These are phyloP conservation scores for Rickenella mellea DNA, from an alignment of 768 basidiomycete genomes.

Conservation along the genomic window DNA sequence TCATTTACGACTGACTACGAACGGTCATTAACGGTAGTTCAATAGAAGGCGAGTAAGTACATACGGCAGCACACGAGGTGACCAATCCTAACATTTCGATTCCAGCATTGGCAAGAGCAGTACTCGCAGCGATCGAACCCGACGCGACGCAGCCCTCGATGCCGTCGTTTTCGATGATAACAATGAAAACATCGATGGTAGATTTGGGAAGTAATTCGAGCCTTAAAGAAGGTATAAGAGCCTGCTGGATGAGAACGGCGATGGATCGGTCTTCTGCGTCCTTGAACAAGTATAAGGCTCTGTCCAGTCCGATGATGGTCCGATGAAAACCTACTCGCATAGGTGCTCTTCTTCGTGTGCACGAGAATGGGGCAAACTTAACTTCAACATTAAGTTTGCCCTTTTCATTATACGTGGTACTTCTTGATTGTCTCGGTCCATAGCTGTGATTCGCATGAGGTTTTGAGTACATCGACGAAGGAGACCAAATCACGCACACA, in stretches of 20 bases:
- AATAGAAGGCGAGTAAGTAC: conserved; percentile 13
- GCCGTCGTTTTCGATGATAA: conserved; percentile 86
- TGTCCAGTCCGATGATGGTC: conserved; percentile 9
- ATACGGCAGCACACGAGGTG: conserved; percentile 70
- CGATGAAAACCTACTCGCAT: conserved; percentile 55
- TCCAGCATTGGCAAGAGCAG: conserved; percentile 88
- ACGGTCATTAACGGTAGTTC: conserved; percentile 1
- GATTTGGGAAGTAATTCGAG: conserved; percentile 92
- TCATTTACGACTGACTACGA: conserved; percentile 44
- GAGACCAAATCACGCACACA: conserved; percentile 50
- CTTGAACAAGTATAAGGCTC: conserved; percentile 29
- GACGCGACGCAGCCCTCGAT: conserved; percentile 83
- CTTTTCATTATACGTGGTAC: conserved; percentile 71
- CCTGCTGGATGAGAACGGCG: conserved; percentile 76
- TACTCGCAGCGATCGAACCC: conserved; percentile 78
- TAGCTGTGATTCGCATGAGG: conserved; percentile 37
- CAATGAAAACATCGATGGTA: conserved; percentile 84
- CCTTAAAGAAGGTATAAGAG: conserved; percentile 73
- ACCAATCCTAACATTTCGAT: conserved; percentile 88
- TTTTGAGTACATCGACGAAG: neutral
- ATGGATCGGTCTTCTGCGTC: conserved; percentile 91
- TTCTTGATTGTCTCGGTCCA: conserved; percentile 80
- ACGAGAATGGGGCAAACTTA: conserved; percentile 94
- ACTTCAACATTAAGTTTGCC: conserved; percentile 92
- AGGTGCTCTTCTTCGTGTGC: conserved; percentile 64